Percentiles rank a stretch among this genome's conserved stretches.
Evolutionary conservation across 164 flowering plant genomes (phyloP).

Genomic region (Paratinospora sagittata): DNA sequence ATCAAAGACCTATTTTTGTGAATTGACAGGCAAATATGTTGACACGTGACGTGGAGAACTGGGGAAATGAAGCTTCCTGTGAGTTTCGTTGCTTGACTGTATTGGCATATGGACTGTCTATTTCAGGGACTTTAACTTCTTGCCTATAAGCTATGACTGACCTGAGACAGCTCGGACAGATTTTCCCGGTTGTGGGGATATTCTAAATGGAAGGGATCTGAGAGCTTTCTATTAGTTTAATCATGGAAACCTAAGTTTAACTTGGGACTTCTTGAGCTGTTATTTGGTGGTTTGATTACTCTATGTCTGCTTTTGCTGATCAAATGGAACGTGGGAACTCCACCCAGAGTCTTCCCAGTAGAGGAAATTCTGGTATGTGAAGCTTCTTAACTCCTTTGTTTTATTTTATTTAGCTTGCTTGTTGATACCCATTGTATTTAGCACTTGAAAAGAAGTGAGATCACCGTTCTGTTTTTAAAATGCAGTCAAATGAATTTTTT

Average conservation of each 20-base stretch:
- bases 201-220: conserved; percentile 8
- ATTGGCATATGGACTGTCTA: neutral
- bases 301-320: conserved; percentile 43
- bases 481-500: too few relatives aligned
- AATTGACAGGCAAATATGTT: conserved; percentile 16
- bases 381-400: neutral
- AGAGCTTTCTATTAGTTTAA: neutral
- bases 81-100: neutral
- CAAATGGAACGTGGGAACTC: conserved; percentile 52
- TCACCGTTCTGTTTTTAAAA: neutral
- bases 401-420: neutral
- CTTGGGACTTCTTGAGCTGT: conserved; percentile 4
- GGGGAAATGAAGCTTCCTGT: conserved; percentile 13
- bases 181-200: neutral
- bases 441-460: neutral
- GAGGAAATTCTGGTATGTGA: conserved; percentile 48
- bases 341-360: conserved; percentile 32
- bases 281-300: conserved; percentile 6
- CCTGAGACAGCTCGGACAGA: neutral
- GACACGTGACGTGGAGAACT: neutral
- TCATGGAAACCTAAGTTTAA: conserved; percentile 2
- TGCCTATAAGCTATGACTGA: neutral
- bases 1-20: neutral
- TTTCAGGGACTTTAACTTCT: neutral
- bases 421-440: neutral